These are phyloP conservation scores for Ammopiptanthus mongolicus DNA, from an alignment of 306 rosid genomes.

Conservation along the genomic window DNA sequence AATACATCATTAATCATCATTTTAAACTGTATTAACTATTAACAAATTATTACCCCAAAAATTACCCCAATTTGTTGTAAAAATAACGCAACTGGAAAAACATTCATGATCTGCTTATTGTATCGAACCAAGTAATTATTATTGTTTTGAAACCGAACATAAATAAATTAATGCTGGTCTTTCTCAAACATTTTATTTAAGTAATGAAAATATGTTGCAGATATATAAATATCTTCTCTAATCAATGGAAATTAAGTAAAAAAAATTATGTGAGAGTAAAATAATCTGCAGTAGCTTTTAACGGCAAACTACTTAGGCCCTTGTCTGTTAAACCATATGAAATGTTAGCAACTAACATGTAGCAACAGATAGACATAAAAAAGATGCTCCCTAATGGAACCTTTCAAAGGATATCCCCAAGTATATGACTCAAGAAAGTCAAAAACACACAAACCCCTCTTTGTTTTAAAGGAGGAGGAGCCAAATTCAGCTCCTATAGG, in stretches of 20 bases:
- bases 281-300: neutral
- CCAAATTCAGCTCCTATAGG: neutral
- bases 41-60: too few relatives aligned
- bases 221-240: neutral
- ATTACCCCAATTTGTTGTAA: too few relatives aligned
- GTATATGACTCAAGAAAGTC: neutral
- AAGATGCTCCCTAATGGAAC: slow-evolving; percentile 34
- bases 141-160: neutral
- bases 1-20: too few relatives aligned
- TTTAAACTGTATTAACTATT: too few relatives aligned
- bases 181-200: too few relatives aligned
- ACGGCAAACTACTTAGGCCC: neutral
- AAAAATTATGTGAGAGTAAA: neutral
- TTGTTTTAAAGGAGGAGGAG: neutral
- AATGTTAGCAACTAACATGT: neutral
- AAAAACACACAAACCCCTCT: neutral
- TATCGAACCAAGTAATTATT: neutral
- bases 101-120: neutral
- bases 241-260: neutral
- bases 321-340: neutral
- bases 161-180: neutral
- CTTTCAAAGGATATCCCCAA: slow-evolving; percentile 34
- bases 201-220: neutral
- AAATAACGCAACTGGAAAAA: too few relatives aligned
- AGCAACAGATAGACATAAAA: neutral